Evolutionary conservation across 176 grass and related monocot genomes (phyloP).

Genomic region (Zoysia japonica): DNA sequence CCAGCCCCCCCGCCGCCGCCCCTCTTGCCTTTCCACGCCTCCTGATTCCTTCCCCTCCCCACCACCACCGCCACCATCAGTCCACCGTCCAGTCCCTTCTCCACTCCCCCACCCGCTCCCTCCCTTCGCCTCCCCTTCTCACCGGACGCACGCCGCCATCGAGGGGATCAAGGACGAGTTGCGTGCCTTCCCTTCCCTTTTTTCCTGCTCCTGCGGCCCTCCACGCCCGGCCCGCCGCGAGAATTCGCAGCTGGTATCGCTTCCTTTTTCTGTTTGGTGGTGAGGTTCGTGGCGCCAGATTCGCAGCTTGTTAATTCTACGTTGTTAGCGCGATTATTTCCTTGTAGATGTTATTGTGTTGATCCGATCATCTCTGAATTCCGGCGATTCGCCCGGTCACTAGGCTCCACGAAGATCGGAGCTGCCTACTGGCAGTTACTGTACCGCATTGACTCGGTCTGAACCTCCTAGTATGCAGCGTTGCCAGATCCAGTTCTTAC

Average conservation of each 20-base stretch:
- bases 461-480: background rate
- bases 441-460: constrained; percentile 4
- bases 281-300: background rate
- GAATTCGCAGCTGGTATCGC: background rate
- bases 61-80: background rate
- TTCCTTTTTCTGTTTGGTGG: background rate
- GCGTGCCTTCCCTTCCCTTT: background rate
- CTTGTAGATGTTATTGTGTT: background rate
- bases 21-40: background rate
- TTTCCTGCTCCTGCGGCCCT: background rate
- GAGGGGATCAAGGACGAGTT: background rate
- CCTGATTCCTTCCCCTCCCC: background rate
- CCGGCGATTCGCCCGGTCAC: background rate
- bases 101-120: background rate
- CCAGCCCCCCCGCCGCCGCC: background rate
- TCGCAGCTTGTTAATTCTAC: background rate
- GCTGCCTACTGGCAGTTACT: background rate
- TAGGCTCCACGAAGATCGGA: constrained; percentile 25
- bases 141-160: background rate
- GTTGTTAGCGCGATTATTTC: background rate
- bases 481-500: constrained; percentile 24
- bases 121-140: background rate
- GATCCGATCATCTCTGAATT: background rate
- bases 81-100: background rate
- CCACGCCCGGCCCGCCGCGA: background rate